Percentiles rank a stretch among this genome's conserved stretches.
These are phyloP conservation scores for Agrostemma githago DNA, from an alignment of 148 eudicot genomes.

Conservation along the genomic window DNA sequence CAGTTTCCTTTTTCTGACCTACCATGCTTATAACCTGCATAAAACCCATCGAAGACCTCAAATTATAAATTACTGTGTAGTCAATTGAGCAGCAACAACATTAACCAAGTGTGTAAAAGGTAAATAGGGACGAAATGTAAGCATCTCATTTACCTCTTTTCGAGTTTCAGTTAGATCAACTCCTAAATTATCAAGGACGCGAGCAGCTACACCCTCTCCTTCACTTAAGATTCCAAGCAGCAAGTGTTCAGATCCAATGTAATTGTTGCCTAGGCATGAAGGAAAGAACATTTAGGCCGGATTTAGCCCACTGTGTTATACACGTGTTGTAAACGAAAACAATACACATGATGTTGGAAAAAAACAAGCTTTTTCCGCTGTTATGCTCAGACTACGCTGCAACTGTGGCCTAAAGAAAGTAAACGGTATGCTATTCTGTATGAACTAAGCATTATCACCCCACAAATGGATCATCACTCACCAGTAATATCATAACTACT, in stretches of 20 bases:
- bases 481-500: too few relatives aligned
- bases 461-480: too few relatives aligned
- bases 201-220: constrained; percentile 92
- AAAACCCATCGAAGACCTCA: background rate
- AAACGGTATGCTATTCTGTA: too few relatives aligned
- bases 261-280: constrained; percentile 40
- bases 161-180: constrained; percentile 75
- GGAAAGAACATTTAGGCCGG: background rate
- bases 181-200: constrained; percentile 75
- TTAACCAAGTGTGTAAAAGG: background rate
- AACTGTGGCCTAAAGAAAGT: constrained; percentile 20
- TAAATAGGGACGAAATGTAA: background rate
- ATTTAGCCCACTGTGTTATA: too few relatives aligned
- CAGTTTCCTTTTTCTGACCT: constrained; percentile 62
- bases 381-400: constrained; percentile 81
- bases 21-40: constrained; percentile 69
- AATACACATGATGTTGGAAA: too few relatives aligned
- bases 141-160: constrained; percentile 47
- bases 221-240: constrained; percentile 81
- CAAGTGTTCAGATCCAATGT: constrained; percentile 88
- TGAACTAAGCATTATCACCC: too few relatives aligned
- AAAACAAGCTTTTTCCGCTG: constrained; percentile 52
- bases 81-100: background rate
- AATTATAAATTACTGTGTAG: background rate
- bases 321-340: too few relatives aligned